These are phyloP conservation scores for Lactarius pseudohatsudake DNA, from an alignment of 768 basidiomycete species.

Conservation along the genomic window DNA sequence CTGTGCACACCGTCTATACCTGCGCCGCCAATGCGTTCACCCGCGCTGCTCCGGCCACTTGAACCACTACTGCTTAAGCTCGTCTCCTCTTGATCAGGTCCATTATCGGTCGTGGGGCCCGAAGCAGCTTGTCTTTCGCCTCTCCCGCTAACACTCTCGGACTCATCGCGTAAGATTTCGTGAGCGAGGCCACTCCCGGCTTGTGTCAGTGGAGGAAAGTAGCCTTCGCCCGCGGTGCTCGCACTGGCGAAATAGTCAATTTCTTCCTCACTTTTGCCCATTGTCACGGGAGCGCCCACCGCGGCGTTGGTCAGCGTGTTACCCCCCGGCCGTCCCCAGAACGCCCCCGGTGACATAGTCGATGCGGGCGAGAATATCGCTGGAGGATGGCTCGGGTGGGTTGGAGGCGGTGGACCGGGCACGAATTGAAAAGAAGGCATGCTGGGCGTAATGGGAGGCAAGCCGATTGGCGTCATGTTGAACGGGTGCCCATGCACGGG, in stretches of 20 bases:
- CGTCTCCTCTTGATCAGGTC: constrained; percentile 4
- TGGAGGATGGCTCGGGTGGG: constrained; percentile 37
- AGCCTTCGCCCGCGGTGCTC: constrained; percentile 34
- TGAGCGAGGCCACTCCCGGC: constrained; percentile 34
- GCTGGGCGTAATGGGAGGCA: constrained; percentile 94
- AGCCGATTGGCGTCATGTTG: constrained; percentile 60
- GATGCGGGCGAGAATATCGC: constrained; percentile 66
- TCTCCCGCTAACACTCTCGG: constrained; percentile 2
- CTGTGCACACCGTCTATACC: constrained; percentile 6
- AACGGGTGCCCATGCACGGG: constrained; percentile 35
- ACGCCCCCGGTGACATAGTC: constrained; percentile 71
- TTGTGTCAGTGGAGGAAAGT: constrained; percentile 44
- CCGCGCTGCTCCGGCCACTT: constrained; percentile 5
- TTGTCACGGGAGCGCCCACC: constrained; percentile 55
- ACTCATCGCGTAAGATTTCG: constrained; percentile 32
- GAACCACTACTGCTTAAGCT: constrained; percentile 5
- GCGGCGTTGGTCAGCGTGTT: constrained; percentile 55
- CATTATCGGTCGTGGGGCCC: not conserved
- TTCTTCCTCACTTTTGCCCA: constrained; percentile 25
- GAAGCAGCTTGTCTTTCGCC: constrained; percentile 15
- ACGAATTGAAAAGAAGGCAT: constrained; percentile 95
- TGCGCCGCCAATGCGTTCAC: not conserved
- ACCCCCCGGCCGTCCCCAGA: constrained; percentile 61
- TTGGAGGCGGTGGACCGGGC: constrained; percentile 44
- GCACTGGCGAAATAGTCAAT: constrained; percentile 41